phyloP scores from a whole-genome alignment of 768 basidiomycete genomes.

The Hypholoma sublateritium region DNA sequence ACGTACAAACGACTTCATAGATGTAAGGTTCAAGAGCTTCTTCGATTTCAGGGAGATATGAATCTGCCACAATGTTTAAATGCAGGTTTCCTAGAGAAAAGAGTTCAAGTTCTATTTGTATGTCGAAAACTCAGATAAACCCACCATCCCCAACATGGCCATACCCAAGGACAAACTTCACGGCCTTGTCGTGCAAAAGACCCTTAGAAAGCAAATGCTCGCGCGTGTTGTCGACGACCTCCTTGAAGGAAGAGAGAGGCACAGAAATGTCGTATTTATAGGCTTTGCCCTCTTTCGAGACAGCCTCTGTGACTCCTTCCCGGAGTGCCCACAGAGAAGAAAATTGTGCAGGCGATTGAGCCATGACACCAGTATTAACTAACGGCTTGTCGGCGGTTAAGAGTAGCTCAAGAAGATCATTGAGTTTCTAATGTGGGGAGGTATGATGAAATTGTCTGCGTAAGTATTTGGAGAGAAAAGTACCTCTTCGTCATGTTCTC shows the following conservation, averaged over 20 bases:
- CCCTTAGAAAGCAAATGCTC: conserved; percentile 70
- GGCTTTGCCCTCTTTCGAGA: conserved; percentile 89
- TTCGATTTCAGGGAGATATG: conserved; percentile 82
- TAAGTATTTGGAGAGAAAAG: conserved; percentile 6
- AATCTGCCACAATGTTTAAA: conserved; percentile 83
- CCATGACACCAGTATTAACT: conserved; percentile 87
- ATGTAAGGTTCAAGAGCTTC: conserved; percentile 91
- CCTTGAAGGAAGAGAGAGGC: conserved; percentile 83
- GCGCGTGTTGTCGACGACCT: conserved; percentile 78
- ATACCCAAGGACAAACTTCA: conserved; percentile 88
- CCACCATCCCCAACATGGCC: conserved; percentile 96
- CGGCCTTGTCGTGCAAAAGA: conserved; percentile 66
- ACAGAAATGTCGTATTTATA: conserved; percentile 98
- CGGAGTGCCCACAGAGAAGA: conserved; percentile 88
- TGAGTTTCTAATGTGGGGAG: conserved; percentile 71
- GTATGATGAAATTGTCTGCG: background rate
- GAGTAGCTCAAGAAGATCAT: conserved; percentile 72
- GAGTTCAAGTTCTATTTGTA: background rate
- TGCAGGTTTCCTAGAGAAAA: conserved; percentile 79
- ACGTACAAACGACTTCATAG: conserved; percentile 83
- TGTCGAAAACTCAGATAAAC: conserved; percentile 21
- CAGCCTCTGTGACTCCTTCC: conserved; percentile 89
- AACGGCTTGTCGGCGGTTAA: conserved; percentile 71
- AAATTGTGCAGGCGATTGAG: conserved; percentile 89
- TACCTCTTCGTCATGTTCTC: conserved; percentile 94